Percentiles rank a stretch among this genome's conserved stretches.
These are phyloP conservation scores for Leishmania mexicana DNA, from an alignment of 208 protist species.

Conservation along the genomic window DNA sequence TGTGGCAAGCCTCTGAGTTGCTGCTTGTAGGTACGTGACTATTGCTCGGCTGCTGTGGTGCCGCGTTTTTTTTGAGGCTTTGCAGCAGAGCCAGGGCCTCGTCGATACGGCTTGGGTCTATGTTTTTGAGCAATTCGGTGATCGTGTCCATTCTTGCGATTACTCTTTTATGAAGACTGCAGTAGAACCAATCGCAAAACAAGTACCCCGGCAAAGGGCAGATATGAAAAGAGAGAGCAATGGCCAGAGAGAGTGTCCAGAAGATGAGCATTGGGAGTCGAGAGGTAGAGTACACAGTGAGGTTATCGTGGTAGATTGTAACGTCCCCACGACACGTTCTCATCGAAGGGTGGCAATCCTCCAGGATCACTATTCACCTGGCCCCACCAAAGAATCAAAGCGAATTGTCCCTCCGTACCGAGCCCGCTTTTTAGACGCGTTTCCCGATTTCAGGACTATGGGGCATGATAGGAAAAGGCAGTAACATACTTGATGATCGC, in stretches of 20 bases:
- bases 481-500: too few relatives aligned
- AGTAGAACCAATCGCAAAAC: background rate
- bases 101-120: constrained; percentile 38
- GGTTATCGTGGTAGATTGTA: background rate
- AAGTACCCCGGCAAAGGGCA: background rate
- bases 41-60: background rate
- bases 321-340: background rate
- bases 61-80: constrained; percentile 13
- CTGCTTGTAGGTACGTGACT: background rate
- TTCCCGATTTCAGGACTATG: background rate
- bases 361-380: background rate
- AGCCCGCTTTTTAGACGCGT: background rate
- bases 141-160: constrained; percentile 25
- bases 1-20: background rate
- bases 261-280: background rate
- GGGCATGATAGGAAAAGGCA: background rate
- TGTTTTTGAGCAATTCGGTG: constrained; percentile 28
- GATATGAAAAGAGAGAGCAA: background rate
- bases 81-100: constrained; percentile 34
- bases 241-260: background rate
- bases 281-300: background rate
- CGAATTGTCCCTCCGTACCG: background rate
- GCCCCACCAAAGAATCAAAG: background rate
- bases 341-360: background rate
- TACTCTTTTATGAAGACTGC: constrained; percentile 5